phyloP scores from a whole-genome alignment of 495 filamentous ascomycete species.

The Evansstolkia leycettana region DNA sequence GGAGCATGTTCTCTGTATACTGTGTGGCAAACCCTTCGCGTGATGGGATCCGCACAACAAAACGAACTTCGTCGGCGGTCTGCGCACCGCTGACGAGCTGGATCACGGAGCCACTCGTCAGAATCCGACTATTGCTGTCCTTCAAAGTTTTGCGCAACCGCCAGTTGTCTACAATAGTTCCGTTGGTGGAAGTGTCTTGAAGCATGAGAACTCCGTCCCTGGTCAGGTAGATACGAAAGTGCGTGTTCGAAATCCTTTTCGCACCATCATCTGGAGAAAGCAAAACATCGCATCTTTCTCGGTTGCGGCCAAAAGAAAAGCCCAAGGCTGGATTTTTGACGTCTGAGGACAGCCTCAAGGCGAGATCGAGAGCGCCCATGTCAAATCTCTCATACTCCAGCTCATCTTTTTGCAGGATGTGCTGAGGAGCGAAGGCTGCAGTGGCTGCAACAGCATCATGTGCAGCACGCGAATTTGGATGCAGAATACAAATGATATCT shows the following conservation, averaged over 20 bases:
- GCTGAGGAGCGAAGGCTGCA: conserved; percentile 29
- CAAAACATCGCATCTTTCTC: conserved; percentile 57
- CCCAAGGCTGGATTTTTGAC: conserved; percentile 52
- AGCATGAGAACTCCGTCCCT: conserved; percentile 72
- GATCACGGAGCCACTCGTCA: conserved; percentile 61
- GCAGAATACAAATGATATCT: conserved; percentile 81
- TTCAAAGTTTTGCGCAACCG: conserved; percentile 41
- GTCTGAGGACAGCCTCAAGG: conserved; percentile 62
- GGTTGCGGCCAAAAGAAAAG: conserved; percentile 77
- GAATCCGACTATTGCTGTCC: conserved; percentile 42
- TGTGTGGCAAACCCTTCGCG: conserved; percentile 45
- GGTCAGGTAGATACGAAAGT: conserved; percentile 87
- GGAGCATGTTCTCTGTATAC: conserved; percentile 46
- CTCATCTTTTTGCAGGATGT: conserved; percentile 42
- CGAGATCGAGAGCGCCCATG: conserved; percentile 50
- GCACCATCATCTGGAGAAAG: conserved; percentile 41
- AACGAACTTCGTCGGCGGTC: conserved; percentile 45
- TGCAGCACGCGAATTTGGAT: conserved; percentile 63
- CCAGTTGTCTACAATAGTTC: conserved; percentile 67
- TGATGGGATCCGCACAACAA: conserved; percentile 74
- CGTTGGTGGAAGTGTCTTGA: conserved; percentile 84
- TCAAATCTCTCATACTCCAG: conserved; percentile 28
- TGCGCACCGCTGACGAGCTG: conserved; percentile 45
- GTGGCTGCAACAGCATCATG: conserved; percentile 48
- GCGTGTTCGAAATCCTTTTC: conserved; percentile 66